Evolutionary conservation across 306 rosid species (phyloP).

Genomic region (Dryas alaskensis): DNA sequence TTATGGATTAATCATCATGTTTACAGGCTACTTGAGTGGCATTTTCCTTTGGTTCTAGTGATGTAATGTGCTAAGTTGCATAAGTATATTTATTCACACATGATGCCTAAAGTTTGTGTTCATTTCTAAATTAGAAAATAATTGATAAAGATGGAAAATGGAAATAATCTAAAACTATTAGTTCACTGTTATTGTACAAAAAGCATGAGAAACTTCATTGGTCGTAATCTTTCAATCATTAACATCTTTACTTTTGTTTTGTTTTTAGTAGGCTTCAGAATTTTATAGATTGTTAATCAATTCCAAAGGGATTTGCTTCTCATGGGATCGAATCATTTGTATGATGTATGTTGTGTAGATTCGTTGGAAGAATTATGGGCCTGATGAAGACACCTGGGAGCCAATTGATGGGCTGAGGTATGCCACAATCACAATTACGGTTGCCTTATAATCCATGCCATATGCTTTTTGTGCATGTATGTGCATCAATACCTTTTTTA

Average conservation of each 20-base stretch:
- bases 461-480: neutral
- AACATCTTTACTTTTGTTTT: neutral
- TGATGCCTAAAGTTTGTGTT: no score
- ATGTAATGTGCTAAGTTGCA: no score
- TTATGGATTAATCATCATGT: neutral
- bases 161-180: no score
- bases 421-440: neutral
- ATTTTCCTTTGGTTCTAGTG: no score
- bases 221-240: no score
- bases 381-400: conserved; percentile 75
- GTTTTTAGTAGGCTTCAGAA: neutral
- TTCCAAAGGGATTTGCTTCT: neutral
- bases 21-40: neutral
- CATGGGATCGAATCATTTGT: neutral
- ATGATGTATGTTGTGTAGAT: conserved; percentile 35
- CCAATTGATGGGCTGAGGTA: conserved; percentile 64
- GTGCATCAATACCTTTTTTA: neutral
- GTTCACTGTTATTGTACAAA: neutral
- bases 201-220: neutral
- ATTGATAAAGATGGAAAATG: neutral
- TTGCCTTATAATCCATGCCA: neutral
- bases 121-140: neutral
- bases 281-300: no score
- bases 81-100: no score
- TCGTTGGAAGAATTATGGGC: conserved; percentile 71